Conservation (phyloP, 371 early-diverging fungal species). For the Apophysomyces elegans region DNA sequence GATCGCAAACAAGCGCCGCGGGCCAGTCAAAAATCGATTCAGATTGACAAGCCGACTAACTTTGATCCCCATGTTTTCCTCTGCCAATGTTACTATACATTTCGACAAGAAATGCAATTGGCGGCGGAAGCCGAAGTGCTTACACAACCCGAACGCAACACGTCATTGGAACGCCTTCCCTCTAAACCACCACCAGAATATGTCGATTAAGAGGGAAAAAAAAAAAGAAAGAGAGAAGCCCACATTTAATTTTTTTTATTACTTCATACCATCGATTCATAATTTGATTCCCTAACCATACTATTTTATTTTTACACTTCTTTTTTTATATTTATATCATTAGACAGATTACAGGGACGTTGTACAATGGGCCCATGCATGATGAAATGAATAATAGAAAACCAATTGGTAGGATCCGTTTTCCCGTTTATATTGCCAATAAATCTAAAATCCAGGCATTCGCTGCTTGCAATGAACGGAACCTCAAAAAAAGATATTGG, state of each 20-base stretch:
- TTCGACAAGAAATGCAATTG: conserved; percentile 42
- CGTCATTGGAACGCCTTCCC: conserved; percentile 34
- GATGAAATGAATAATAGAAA: conserved; percentile 9
- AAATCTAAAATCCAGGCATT: conserved; percentile 8
- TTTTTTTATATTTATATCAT: not conserved
- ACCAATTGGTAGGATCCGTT: conserved; percentile 5
- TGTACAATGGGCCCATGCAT: conserved; percentile 5
- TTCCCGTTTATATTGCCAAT: conserved; percentile 11
- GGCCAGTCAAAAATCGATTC: not conserved
- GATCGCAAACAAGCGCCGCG: not conserved
- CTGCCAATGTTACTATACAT: conserved; percentile 46
- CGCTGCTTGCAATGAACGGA: conserved; percentile 10
- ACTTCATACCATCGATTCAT: not conserved
- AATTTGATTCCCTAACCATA: not conserved
- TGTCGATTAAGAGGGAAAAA: conserved; percentile 19
- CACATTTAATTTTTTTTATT: not conserved
- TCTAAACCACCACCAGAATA: conserved; percentile 54
- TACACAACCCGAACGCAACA: not conserved
- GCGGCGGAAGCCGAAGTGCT: conserved; percentile 36
- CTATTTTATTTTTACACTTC: not conserved
- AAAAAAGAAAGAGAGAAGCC: too few species aligned
- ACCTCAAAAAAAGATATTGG: not conserved
- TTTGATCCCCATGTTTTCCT: conserved; percentile 24
- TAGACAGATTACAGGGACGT: not conserved
- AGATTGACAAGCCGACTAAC: not conserved